These are phyloP conservation scores for Primulina huaijiensis DNA, from an alignment of 257 asterid genomes.

Conservation along the genomic window DNA sequence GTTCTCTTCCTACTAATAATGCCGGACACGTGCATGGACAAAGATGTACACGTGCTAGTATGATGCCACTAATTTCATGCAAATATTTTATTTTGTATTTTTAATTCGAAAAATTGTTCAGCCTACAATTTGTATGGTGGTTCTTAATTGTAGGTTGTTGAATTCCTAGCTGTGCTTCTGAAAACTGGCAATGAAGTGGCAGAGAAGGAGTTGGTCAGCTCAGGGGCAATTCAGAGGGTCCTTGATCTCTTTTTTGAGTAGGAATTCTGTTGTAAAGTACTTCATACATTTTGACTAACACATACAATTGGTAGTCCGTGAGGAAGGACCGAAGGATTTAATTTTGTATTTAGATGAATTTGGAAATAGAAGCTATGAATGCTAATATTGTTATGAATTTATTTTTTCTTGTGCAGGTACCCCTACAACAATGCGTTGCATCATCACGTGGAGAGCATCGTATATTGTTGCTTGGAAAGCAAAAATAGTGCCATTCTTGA, in stretches of 20 bases:
- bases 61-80: background rate
- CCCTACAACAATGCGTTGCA: conserved; percentile 93
- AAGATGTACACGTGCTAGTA: background rate
- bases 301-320: background rate
- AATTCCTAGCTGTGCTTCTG: conserved; percentile 75
- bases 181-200: conserved; percentile 85
- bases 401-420: conserved; percentile 49
- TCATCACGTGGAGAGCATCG: conserved; percentile 90
- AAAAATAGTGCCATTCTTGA: conserved; percentile 49
- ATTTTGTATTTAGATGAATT: conserved; percentile 4
- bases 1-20: background rate
- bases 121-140: conserved; percentile 1
- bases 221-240: conserved; percentile 77
- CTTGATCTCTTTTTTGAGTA: conserved; percentile 93
- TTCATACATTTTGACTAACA: background rate
- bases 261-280: conserved; percentile 28
- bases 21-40: background rate
- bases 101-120: background rate
- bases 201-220: conserved; percentile 69
- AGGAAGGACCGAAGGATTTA: background rate
- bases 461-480: conserved; percentile 85
- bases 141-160: conserved; percentile 61
- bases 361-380: conserved; percentile 12
- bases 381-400: conserved; percentile 14
- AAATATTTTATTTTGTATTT: background rate